Base-by-base conservation (phyloP, 2,329 filamentous ascomycete species). In the Ophiostoma sp. region DNA sequence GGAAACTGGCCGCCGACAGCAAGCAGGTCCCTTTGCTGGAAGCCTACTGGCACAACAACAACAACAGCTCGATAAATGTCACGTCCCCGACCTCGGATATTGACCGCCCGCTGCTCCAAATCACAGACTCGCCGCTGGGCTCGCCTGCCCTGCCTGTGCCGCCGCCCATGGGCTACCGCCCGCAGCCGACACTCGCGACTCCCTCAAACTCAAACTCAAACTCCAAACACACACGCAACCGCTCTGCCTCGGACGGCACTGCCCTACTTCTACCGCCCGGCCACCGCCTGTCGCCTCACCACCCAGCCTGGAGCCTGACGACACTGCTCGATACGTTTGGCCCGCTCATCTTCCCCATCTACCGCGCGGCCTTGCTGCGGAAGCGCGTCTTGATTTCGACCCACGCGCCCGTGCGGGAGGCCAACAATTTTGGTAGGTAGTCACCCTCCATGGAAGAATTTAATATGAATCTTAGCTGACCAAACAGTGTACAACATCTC, bases 381-480 rank as follows among this genome's bases (percentile, higher is more conserved):
- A 95, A 96, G 83, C 89, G 96, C 73, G 95, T 99, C 72, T 83
- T 99, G 70, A 91, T 99, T 75, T 91, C 96, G 33, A 92, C 92
- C 22, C 90, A 95, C 80, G 91, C 95, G 12, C 96, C 96, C 0
- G 94, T 99, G 28, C 91, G 95, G 80, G 86, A 90, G 78, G 88
- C 90, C 71, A 98, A 95, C 84, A 93, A 97, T 82, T 97, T 95
- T 86, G 94, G 95, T 97, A 85, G 64, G 84, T 78, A 45, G 1
- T 36, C 33, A 17, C 1, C 4, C 11, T 6, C 1, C 19, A 17
- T 0, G 5, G 31, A 6, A 25, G 7, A 4, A 12, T 12, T 19
- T 7, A 2, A 6, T 48, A 12, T 33, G 12, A 19, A 25, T 11
- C 4, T 28, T 3, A 22, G 19, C 31, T 17, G 25, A n/a, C 31